These are phyloP conservation scores for Eremochloa ophiuroides DNA, from an alignment of 176 grass and related monocot species.

Conservation along the genomic window DNA sequence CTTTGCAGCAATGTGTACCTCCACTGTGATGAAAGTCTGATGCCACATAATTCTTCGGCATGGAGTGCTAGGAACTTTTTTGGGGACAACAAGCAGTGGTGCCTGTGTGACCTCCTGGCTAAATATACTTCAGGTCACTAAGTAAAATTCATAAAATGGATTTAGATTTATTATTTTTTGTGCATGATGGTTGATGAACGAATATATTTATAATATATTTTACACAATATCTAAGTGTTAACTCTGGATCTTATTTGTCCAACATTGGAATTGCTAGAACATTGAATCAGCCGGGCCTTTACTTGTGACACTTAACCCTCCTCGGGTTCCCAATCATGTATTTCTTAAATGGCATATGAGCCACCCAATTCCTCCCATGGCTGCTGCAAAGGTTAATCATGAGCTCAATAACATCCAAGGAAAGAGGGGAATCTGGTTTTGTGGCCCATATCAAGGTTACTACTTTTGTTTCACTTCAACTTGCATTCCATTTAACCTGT, in stretches of 20 bases:
- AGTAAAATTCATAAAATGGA: not conserved
- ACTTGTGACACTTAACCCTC: conserved; percentile 77
- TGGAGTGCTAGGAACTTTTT: conserved; percentile 94
- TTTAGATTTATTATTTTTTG: not conserved
- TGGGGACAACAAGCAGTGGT: conserved; percentile 45
- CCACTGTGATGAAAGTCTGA: conserved; percentile 62
- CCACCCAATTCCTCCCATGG: conserved; percentile 71
- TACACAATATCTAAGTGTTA: not conserved
- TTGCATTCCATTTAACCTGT: not conserved
- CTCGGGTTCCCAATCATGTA: conserved; percentile 44
- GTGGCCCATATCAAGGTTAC: conserved; percentile 73
- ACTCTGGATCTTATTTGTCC: not conserved
- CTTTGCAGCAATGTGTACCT: conserved; percentile 73
- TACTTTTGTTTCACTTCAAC: not conserved
- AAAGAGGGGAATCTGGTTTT: conserved; percentile 77
- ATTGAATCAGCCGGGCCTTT: conserved; percentile 47
- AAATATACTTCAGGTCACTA: conserved; percentile 70
- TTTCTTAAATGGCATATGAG: conserved; percentile 68
- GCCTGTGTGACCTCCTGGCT: conserved; percentile 83
- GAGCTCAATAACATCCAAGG: conserved; percentile 70
- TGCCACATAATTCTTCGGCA: conserved; percentile 67
- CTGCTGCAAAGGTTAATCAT: conserved; percentile 53
- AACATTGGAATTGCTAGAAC: conserved; percentile 37
- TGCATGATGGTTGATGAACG: not conserved
- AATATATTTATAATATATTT: not conserved